A percentile compares a stretch with the other conserved stretches of the same genome.
Conservation (phyloP, 495 filamentous ascomycete species). For the Chlorociboria aeruginascens region DNA sequence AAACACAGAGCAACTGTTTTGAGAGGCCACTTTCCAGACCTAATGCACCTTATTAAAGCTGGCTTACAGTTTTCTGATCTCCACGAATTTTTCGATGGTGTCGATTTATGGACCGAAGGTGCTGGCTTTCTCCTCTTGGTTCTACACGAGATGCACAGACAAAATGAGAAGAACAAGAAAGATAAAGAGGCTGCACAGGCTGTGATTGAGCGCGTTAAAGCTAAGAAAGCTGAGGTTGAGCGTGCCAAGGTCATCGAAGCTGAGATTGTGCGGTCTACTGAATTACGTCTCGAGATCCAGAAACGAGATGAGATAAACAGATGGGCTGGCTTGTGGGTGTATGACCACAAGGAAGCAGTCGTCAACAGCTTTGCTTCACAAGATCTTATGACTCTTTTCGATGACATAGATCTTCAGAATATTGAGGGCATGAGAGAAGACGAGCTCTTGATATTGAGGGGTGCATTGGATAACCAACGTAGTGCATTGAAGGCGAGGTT, state of each 20-base stretch:
- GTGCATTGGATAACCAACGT: neutral
- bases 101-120: conserved; percentile 35
- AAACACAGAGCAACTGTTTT: conserved; percentile 20
- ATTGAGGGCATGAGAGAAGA: neutral
- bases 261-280: neutral
- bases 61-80: conserved; percentile 17
- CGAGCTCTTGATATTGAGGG: neutral
- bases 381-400: neutral
- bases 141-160: conserved; percentile 7
- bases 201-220: neutral
- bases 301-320: neutral
- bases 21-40: conserved; percentile 20
- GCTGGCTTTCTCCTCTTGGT: conserved; percentile 32
- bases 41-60: conserved; percentile 9
- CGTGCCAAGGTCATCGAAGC: neutral
- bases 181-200: neutral
- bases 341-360: neutral
- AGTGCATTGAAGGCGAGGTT: neutral
- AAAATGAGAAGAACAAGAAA: no score
- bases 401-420: neutral
- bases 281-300: neutral
- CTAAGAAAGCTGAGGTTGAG: neutral
- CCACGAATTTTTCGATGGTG: conserved; percentile 39
- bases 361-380: neutral
- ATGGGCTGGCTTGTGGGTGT: neutral